phyloP scores from a whole-genome alignment of 2,329 filamentous ascomycete genomes.

The Aspergillus luchuensis region DNA sequence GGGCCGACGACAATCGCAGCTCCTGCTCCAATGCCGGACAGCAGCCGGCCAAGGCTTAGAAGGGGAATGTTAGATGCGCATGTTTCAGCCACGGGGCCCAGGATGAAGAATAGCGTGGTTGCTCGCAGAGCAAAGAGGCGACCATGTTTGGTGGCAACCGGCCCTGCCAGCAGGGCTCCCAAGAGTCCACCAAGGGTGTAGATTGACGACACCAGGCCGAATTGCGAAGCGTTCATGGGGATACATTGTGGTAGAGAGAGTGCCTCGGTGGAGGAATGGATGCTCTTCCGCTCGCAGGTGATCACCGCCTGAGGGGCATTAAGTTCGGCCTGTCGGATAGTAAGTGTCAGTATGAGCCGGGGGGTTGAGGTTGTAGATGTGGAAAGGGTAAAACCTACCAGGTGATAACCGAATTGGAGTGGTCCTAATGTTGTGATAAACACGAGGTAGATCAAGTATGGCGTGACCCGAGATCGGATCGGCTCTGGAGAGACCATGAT shows the following conservation, averaged over 20 bases:
- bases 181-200: constrained; percentile 87
- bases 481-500: constrained; percentile 26
- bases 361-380: neutral
- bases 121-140: constrained; percentile 73
- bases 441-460: constrained; percentile 77
- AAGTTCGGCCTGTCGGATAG: constrained; percentile 71
- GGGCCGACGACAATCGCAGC: constrained; percentile 91
- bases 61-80: constrained; percentile 66
- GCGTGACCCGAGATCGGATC: constrained; percentile 56
- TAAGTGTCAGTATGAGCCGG: constrained; percentile 13
- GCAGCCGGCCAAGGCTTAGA: constrained; percentile 72
- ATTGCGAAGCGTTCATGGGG: constrained; percentile 77
- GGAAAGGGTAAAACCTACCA: constrained; percentile 58
- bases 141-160: constrained; percentile 75
- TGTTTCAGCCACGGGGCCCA: constrained; percentile 76
- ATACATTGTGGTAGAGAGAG: constrained; percentile 70
- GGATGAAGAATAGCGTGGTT: constrained; percentile 73
- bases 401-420: constrained; percentile 90
- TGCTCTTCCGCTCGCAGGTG: constrained; percentile 71
- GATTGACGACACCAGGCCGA: constrained; percentile 84
- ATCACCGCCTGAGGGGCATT: constrained; percentile 95
- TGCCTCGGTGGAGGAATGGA: constrained; percentile 32
- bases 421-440: constrained; percentile 79
- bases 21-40: constrained; percentile 83
- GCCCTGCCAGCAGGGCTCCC: constrained; percentile 78